Base-by-base conservation (phyloP, 1,284 basidiomycete genomes). In the Cutaneotrichosporon cavernicola region DNA sequence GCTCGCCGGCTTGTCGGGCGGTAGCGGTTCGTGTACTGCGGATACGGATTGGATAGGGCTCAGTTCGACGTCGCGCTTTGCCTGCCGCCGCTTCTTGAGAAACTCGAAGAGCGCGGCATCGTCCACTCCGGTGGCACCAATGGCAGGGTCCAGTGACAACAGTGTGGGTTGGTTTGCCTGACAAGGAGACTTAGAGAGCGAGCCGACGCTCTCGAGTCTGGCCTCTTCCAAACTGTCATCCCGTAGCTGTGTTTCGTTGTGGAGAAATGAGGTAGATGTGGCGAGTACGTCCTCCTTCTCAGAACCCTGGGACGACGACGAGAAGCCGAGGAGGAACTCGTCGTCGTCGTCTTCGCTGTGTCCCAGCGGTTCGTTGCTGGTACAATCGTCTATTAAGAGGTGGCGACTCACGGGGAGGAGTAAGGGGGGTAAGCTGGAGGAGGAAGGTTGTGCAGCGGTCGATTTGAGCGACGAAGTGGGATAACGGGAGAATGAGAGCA, bases 281-380 rank as follows among this genome's bases (percentile, higher is more conserved):
- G 56, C 51, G 32, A 26, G 16, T 8, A 36, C 36, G 50, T 18
- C 40, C 7, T 6, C 56, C 11, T 32, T 21, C 6, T 22, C 22
- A 8, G 49, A n/a, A 36, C 21, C 30, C 22, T 32, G 34, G 11
- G 49, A 40, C 30, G 58, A 40, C 18, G 5, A 5, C 47, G 58
- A 52, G 34, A 60, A 43, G 16, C 58, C 49, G 38, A 53, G 10
- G 32, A 53, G 38, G 31, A 46, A 47, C 22, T 66, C 49, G 26
- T 65, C 63, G 13, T 62, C 60, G 5, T 52, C 51, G 31, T 56
- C 47, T 14, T 26, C 22, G 5, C 13, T 18, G 55, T 30, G 26
- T 31, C 32, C 32, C 16, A 9, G 34, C 11, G 34, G 34, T 36
- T 52, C n/a, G 47, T n/a, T 26, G 22, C n/a, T 46, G 16, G 53